Evolutionary conservation across 257 asterid species (phyloP).

Genomic region (Solanum etuberosum): DNA sequence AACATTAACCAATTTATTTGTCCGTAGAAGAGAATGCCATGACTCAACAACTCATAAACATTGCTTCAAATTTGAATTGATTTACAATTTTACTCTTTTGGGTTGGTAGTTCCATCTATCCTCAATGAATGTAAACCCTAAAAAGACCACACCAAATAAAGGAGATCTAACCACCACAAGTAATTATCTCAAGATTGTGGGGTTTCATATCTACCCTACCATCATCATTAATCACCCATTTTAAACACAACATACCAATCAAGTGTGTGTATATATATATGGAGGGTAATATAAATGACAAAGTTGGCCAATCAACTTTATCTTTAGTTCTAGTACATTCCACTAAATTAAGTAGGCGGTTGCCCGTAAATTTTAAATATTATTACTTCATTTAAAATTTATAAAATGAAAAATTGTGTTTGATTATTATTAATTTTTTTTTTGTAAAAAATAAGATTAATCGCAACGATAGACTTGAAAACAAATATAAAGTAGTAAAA

Average conservation of each 20-base stretch:
- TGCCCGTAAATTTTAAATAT: neutral
- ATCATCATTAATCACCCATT: neutral
- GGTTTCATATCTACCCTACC: neutral
- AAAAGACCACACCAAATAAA: neutral
- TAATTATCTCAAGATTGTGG: neutral
- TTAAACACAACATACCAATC: neutral
- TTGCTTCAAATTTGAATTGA: neutral
- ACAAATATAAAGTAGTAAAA: too few relatives aligned
- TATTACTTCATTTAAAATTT: too few relatives aligned
- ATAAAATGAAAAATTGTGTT: too few relatives aligned
- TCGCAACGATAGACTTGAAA: neutral
- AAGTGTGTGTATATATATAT: neutral
- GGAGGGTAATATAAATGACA: neutral
- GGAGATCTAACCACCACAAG: neutral
- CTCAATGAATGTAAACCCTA: neutral
- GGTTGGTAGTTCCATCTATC: neutral
- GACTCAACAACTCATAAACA: neutral
- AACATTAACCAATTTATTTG: neutral
- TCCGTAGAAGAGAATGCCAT: neutral
- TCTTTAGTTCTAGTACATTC: neutral
- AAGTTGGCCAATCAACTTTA: neutral
- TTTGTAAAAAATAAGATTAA: too few relatives aligned
- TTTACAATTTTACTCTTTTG: neutral
- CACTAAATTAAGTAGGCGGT: neutral
- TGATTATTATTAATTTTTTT: too few relatives aligned